These are phyloP conservation scores for Jatropha podagrica DNA, from an alignment of 441 rosid species.

Conservation along the genomic window DNA sequence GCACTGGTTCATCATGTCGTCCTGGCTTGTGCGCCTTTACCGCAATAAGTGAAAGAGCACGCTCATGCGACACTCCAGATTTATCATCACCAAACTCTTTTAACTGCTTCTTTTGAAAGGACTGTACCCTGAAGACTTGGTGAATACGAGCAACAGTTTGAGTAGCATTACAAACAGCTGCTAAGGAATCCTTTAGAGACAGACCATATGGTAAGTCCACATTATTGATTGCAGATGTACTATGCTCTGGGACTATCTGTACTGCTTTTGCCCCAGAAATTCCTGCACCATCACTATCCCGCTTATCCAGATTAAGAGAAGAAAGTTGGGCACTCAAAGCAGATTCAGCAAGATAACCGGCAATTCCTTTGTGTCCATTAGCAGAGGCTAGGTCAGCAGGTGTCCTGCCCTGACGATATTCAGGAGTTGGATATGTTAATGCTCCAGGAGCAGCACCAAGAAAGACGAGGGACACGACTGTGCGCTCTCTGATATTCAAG, in stretches of 20 bases:
- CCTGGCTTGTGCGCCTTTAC: slow-evolving; percentile 52
- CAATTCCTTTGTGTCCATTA: slow-evolving; percentile 88
- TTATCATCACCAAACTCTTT: slow-evolving; percentile 55
- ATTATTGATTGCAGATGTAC: slow-evolving; percentile 32
- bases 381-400: slow-evolving; percentile 89
- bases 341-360: slow-evolving; percentile 87
- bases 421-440: slow-evolving; percentile 78
- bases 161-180: slow-evolving; percentile 82
- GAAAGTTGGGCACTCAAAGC: slow-evolving; percentile 56
- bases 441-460: slow-evolving; percentile 85
- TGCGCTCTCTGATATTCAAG: slow-evolving; percentile 62
- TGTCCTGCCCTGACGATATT: slow-evolving; percentile 65
- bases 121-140: slow-evolving; percentile 83
- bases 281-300: slow-evolving; percentile 28
- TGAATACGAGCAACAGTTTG: slow-evolving; percentile 87
- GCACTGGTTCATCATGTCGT: slow-evolving; percentile 58
- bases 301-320: slow-evolving; percentile 53
- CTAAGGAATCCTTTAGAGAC: slow-evolving; percentile 68
- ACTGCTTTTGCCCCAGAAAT: slow-evolving; percentile 34
- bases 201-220: slow-evolving; percentile 40
- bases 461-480: slow-evolving; percentile 74
- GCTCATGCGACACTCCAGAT: slow-evolving; percentile 58
- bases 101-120: slow-evolving; percentile 80
- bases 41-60: slow-evolving; percentile 62
- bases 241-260: slow-evolving; percentile 35